These are phyloP conservation scores for Diaporthe destruens DNA, from an alignment of 2,329 filamentous ascomycete species.

Conservation along the genomic window DNA sequence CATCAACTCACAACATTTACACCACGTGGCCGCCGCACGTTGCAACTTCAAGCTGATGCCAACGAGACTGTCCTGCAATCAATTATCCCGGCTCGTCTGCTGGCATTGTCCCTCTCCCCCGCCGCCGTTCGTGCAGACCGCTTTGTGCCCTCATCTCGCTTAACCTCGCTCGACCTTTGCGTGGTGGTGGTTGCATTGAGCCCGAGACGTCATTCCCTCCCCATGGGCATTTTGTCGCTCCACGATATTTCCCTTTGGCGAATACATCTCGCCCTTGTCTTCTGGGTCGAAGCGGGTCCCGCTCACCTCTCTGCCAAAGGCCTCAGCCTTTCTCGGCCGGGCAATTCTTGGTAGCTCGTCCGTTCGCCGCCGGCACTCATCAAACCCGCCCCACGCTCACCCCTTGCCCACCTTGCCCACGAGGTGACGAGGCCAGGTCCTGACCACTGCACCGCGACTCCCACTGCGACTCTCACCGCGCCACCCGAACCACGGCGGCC, in stretches of 20 bases:
- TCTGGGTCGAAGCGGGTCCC: conserved; percentile 24
- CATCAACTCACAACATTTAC: neutral
- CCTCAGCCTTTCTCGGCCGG: conserved; percentile 26
- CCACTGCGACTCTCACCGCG: conserved; percentile 9
- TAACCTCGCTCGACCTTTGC: conserved; percentile 13
- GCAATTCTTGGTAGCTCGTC: conserved; percentile 21
- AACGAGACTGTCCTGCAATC: conserved; percentile 1
- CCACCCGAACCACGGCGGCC: conserved; percentile 3
- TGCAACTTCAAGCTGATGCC: neutral
- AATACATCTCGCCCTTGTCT: conserved; percentile 16
- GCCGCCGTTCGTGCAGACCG: conserved; percentile 17
- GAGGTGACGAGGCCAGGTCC: conserved; percentile 1
- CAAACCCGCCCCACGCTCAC: conserved; percentile 32
- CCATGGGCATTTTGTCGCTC: conserved; percentile 35
- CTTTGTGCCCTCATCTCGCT: conserved; percentile 32
- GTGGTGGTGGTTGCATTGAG: conserved; percentile 25
- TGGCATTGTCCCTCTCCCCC: neutral
- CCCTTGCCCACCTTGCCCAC: conserved; percentile 4
- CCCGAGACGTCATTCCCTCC: conserved; percentile 28
- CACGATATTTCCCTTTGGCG: conserved; percentile 26
- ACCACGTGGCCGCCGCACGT: neutral
- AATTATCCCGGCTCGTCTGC: neutral
- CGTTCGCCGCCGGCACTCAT: conserved; percentile 12
- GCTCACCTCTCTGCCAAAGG: conserved; percentile 4
- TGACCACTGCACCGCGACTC: conserved; percentile 2